Evolutionary conservation across 176 grass and related monocot species (phyloP), one percentile per base, ranked within the genome.

Genomic region (Cenchrus fungigraminus): DNA sequence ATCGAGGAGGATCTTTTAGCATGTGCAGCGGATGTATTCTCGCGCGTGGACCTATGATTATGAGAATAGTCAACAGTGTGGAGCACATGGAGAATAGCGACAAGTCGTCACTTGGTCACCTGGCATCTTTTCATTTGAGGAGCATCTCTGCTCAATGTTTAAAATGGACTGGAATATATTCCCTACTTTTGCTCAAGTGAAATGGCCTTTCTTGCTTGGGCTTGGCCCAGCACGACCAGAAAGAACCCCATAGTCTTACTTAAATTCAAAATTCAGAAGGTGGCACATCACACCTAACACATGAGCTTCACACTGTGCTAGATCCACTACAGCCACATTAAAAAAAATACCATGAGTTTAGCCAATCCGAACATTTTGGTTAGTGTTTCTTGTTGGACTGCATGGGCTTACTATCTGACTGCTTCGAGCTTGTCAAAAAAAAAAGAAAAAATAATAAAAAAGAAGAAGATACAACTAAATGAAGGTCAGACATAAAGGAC

Each of bases 131-230:
- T 51, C 34, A 68, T 61, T 52, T 50, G 69, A 62, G 20, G n/a
- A 43, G 43, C 81, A 70, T 84, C 75, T 79, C 84, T 31, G 12
- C 65, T 81, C 34, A 32, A 65, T 49, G 46, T 72, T 58, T 47
- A 54, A 83, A 72, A 65, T 57, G n/a, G 74, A 78, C n/a, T 6
- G 2, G 65, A 69, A 71, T 62, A 53, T 44, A 8, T 17, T 2
- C 3, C 9, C 0, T 8, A 12, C 60, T 74, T 67, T 67, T 60
- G 28, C 60, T 54, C 49, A 9, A 76, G 19, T 2, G 8, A 79
- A 73, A 29, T 37, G 56, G 9, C 9, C 84, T 44, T 40, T 3
- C 13, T 50, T 15, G n/a, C n/a, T 15, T 72, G n/a, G 69, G 12
- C 31, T 73, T 72, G 34, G 76, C 13, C 29, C 19, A 29, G 9